These are phyloP conservation scores for Neopestalotiopsis clavispora DNA, from an alignment of 2,329 filamentous ascomycete genomes.

Conservation along the genomic window DNA sequence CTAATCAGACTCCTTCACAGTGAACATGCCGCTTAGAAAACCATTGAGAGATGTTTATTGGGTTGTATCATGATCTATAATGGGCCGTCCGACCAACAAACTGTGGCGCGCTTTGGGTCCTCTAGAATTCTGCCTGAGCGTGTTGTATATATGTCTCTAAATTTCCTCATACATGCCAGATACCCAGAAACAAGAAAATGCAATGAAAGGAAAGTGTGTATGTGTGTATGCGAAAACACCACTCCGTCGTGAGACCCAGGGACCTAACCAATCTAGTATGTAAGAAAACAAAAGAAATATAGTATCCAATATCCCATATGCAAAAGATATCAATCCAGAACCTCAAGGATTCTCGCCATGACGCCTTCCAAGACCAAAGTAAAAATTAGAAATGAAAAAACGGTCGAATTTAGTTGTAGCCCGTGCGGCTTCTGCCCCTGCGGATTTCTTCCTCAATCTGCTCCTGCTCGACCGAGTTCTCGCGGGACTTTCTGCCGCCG, in stretches of 20 bases:
- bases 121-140: not conserved
- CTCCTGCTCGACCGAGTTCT: constrained; percentile 16
- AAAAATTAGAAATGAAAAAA: not conserved
- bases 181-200: not conserved
- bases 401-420: constrained; percentile 16
- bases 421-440: constrained; percentile 19
- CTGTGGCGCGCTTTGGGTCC: not conserved
- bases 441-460: constrained; percentile 10
- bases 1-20: not conserved
- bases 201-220: not conserved
- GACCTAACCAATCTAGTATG: not conserved
- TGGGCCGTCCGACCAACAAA: not conserved
- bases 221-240: not conserved
- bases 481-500: constrained; percentile 14
- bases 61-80: not conserved
- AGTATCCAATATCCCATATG: not conserved
- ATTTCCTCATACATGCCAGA: too few relatives aligned
- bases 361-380: not conserved
- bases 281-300: not conserved
- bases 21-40: constrained; percentile 11
- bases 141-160: too few relatives aligned
- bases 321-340: not conserved
- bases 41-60: not conserved
- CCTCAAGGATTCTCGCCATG: not conserved
- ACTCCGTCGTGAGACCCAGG: constrained; percentile 1